phyloP scores from a whole-genome alignment of 805 yeast species.

The Saturnispora mendoncae region DNA sequence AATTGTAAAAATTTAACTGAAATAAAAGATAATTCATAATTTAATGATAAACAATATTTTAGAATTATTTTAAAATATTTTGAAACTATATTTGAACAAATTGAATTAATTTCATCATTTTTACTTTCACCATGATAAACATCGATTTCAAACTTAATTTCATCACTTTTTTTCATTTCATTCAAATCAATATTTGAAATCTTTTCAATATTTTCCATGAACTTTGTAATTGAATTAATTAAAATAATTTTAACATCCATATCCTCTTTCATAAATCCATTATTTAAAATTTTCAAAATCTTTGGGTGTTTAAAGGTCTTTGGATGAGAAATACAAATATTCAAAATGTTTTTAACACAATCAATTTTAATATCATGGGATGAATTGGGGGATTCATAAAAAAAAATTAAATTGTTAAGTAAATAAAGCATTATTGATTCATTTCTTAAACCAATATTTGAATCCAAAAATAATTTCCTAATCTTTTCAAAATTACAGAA shows the following conservation, averaged over 20 bases:
- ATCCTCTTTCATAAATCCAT: slow-evolving; percentile 34
- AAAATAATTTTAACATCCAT: slow-evolving; percentile 41
- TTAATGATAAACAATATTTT: slow-evolving; percentile 38
- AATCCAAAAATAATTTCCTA: slow-evolving; percentile 31
- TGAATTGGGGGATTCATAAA: slow-evolving; percentile 30
- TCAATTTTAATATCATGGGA: slow-evolving; percentile 34
- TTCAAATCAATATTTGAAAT: slow-evolving; percentile 36
- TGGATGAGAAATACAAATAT: slow-evolving; percentile 55
- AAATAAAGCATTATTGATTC: slow-evolving; percentile 54
- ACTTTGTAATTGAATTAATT: slow-evolving; percentile 47
- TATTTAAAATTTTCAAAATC: slow-evolving; percentile 43
- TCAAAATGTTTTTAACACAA: slow-evolving; percentile 50
- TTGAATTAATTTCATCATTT: slow-evolving; percentile 51
- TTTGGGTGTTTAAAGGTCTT: slow-evolving; percentile 53
- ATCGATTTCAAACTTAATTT: slow-evolving; percentile 34
- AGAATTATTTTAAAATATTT: slow-evolving; percentile 46
- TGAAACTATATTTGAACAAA: slow-evolving; percentile 65
- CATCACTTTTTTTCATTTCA: slow-evolving; percentile 30
- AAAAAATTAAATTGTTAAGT: slow-evolving; percentile 47
- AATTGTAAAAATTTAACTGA: slow-evolving; percentile 49
- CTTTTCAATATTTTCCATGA: slow-evolving; percentile 49
- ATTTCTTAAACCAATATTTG: slow-evolving; percentile 35
- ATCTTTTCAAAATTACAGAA: slow-evolving; percentile 52
- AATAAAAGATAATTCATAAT: slow-evolving; percentile 32
- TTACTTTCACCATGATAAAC: slow-evolving; percentile 48